phyloP scores from a whole-genome alignment of 1,284 basidiomycete genomes.

The Puccinia hordei region DNA sequence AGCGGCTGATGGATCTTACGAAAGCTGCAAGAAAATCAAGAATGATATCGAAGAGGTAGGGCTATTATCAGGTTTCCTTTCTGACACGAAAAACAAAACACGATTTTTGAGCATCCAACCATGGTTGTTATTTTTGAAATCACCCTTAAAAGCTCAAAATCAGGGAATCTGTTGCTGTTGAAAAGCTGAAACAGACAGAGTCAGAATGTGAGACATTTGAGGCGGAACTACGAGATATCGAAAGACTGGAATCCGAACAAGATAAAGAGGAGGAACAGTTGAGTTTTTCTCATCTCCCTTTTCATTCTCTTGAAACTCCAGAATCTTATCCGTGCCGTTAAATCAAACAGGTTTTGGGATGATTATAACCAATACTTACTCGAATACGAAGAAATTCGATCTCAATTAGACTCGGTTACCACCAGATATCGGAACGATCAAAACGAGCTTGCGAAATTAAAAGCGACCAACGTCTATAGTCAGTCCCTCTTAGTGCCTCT shows the following conservation, averaged over 20 bases:
- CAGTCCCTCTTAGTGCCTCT: conserved; percentile 9
- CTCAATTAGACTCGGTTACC: conserved; percentile 71
- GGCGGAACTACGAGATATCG: conserved; percentile 71
- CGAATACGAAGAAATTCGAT: conserved; percentile 68
- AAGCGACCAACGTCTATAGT: conserved; percentile 91
- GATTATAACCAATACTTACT: conserved; percentile 72
- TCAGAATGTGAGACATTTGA: conserved; percentile 73
- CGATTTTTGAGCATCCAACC: not conserved
- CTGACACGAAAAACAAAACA: conserved; percentile 42
- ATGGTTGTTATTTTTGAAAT: not conserved
- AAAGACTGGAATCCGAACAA: conserved; percentile 73
- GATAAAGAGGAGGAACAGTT: conserved; percentile 77
- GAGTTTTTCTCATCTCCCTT: conserved; percentile 59
- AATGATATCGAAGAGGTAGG: conserved; percentile 66
- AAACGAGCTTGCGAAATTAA: conserved; percentile 75
- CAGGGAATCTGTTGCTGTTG: conserved; percentile 64
- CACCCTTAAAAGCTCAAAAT: conserved; percentile 54
- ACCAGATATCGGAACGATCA: conserved; percentile 64
- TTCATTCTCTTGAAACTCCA: not conserved
- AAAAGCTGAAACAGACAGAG: conserved; percentile 73
- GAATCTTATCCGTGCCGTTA: not conserved
- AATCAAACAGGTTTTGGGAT: conserved; percentile 73
- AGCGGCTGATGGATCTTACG: conserved; percentile 25
- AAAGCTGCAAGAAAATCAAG: conserved; percentile 59
- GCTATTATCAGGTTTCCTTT: not conserved